These are phyloP conservation scores for Heliamphora pulchella DNA, from an alignment of 179 eudicot genomes.

Conservation along the genomic window DNA sequence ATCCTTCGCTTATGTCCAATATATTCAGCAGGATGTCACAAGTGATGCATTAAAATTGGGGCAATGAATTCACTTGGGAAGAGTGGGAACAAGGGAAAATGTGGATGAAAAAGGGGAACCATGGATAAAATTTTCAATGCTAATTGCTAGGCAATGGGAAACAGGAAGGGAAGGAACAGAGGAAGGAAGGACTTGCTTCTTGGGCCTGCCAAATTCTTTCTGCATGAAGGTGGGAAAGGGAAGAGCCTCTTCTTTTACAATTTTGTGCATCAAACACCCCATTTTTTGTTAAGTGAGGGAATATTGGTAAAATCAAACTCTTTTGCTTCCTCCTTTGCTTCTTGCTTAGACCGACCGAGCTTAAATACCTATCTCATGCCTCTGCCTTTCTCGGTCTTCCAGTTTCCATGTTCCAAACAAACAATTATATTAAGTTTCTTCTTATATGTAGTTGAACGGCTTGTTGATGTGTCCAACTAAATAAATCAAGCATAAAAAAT, in stretches of 20 bases:
- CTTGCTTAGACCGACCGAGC: no score
- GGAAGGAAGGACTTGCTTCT: background rate
- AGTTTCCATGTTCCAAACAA: background rate
- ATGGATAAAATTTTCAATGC: background rate
- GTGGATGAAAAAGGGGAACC: background rate
- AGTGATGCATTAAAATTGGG: background rate
- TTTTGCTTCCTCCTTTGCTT: background rate
- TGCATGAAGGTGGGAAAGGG: background rate
- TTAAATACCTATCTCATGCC: background rate
- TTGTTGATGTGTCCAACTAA: background rate
- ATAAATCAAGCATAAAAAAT: background rate
- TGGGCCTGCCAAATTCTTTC: background rate
- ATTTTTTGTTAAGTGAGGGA: background rate
- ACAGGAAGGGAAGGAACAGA: background rate
- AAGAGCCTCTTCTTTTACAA: background rate
- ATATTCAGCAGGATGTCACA: background rate
- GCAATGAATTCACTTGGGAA: background rate
- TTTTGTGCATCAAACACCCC: constrained; percentile 2
- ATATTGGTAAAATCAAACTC: background rate
- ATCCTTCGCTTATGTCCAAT: background rate
- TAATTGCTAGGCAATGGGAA: background rate
- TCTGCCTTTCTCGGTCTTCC: background rate
- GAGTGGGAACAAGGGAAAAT: background rate
- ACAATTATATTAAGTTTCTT: background rate
- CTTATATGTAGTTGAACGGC: background rate